phyloP scores from a whole-genome alignment of 2,329 filamentous ascomycete genomes.

The Calycina herbarum region DNA sequence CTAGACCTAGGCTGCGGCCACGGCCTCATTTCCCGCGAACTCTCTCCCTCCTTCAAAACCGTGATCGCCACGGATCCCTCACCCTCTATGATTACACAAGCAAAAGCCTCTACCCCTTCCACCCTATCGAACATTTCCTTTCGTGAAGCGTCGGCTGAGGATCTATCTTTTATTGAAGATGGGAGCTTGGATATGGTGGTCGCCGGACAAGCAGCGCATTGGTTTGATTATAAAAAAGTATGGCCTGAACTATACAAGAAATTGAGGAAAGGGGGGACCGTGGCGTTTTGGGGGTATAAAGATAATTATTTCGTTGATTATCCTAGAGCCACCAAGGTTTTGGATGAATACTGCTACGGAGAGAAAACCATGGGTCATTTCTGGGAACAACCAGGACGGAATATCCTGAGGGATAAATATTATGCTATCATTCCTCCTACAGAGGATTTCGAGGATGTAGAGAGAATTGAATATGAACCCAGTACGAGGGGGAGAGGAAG shows the following conservation, averaged over 20 bases:
- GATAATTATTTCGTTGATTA: constrained; percentile 60
- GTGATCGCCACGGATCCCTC: constrained; percentile 59
- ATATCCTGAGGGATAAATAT: constrained; percentile 53
- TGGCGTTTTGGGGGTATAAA: constrained; percentile 68
- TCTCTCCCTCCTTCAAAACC: constrained; percentile 52
- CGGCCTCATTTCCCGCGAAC: constrained; percentile 54
- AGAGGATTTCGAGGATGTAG: constrained; percentile 52
- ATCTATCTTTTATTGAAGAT: constrained; percentile 50
- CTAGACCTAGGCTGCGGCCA: constrained; percentile 67
- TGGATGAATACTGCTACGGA: constrained; percentile 57
- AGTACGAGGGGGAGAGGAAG: constrained; percentile 42
- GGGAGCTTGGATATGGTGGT: constrained; percentile 52
- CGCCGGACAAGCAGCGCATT: constrained; percentile 61
- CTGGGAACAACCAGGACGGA: constrained; percentile 62
- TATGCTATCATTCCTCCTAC: constrained; percentile 52
- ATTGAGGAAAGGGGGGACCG: constrained; percentile 53
- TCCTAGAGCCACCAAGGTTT: constrained; percentile 51
- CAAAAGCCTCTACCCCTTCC: constrained; percentile 42
- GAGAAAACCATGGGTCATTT: constrained; percentile 55
- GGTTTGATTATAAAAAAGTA: constrained; percentile 59
- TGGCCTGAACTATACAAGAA: constrained; percentile 58
- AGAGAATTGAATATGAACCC: constrained; percentile 58
- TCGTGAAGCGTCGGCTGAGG: constrained; percentile 52
- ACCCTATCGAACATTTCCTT: constrained; percentile 48
- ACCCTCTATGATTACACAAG: constrained; percentile 55